A percentile compares a stretch with the other conserved stretches of the same genome.
phyloP scores from a whole-genome alignment of 2,329 filamentous ascomycete genomes.

The Ophiostoma perfectum region DNA sequence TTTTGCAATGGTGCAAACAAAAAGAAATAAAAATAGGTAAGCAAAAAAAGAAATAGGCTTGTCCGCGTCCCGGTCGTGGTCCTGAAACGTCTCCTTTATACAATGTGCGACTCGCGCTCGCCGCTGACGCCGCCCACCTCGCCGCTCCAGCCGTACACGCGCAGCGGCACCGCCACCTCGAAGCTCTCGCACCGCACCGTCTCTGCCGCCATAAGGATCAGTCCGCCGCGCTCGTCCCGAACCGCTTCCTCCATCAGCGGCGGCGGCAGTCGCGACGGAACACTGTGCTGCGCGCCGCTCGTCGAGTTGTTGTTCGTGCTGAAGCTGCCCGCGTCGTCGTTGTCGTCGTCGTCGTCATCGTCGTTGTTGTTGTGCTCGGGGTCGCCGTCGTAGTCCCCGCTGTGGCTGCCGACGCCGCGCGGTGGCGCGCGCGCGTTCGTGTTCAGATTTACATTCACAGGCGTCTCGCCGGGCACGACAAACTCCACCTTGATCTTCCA shows the following conservation, averaged over 20 bases:
- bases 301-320: not conserved
- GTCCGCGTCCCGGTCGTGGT: not conserved
- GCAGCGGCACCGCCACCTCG: slow-evolving; percentile 77
- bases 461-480: slow-evolving; percentile 57
- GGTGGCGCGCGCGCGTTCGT: not conserved
- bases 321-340: not conserved
- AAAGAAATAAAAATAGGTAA: not conserved
- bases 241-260: slow-evolving; percentile 73
- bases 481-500: slow-evolving; percentile 93
- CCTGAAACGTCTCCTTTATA: not conserved
- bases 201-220: slow-evolving; percentile 71
- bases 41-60: not conserved
- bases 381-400: not conserved
- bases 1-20: not conserved
- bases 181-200: slow-evolving; percentile 80
- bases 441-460: too few relatives aligned
- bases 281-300: not conserved
- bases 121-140: slow-evolving; percentile 25
- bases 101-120: slow-evolving; percentile 16
- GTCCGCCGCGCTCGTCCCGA: slow-evolving; percentile 68
- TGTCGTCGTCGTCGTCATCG: slow-evolving; percentile 26
- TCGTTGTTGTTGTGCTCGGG: not conserved
- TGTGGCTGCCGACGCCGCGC: not conserved
- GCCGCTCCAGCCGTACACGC: slow-evolving; percentile 64
- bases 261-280: slow-evolving; percentile 7